phyloP scores from a whole-genome alignment of 495 filamentous ascomycete species.

The Talaromyces stipitatus region DNA sequence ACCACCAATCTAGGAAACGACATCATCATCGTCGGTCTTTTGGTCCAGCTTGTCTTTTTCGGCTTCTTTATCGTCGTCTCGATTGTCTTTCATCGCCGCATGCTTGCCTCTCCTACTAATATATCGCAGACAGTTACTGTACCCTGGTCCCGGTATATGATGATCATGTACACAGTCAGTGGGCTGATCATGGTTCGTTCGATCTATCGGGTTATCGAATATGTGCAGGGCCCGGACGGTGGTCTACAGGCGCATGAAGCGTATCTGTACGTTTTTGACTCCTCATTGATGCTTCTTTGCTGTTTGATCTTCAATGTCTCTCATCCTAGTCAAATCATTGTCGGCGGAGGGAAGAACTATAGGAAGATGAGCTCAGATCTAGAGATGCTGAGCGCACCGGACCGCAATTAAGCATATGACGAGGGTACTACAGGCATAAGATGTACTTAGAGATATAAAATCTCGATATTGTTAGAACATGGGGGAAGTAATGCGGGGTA shows the following conservation, averaged over 20 bases:
- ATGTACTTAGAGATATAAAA: neutral
- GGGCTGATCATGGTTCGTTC: constrained; percentile 53
- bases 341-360: neutral
- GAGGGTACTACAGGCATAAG: neutral
- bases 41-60: constrained; percentile 37
- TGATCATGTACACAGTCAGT: constrained; percentile 44
- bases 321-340: constrained; percentile 19
- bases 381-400: neutral
- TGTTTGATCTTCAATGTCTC: constrained; percentile 39
- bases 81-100: constrained; percentile 31
- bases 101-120: constrained; percentile 12
- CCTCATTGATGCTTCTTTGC: constrained; percentile 46
- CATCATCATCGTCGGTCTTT: constrained; percentile 37
- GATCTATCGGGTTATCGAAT: constrained; percentile 58
- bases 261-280: constrained; percentile 59
- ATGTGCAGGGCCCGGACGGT: constrained; percentile 46
- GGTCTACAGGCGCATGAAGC: constrained; percentile 46
- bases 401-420: neutral
- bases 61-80: constrained; percentile 32
- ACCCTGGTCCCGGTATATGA: constrained; percentile 45
- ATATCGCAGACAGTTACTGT: constrained; percentile 4
- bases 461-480: neutral
- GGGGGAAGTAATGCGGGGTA: neutral
- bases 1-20: constrained; percentile 22
- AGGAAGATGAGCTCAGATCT: neutral